phyloP scores from a whole-genome alignment of 495 filamentous ascomycete species.

The Penicillium subrubescens region DNA sequence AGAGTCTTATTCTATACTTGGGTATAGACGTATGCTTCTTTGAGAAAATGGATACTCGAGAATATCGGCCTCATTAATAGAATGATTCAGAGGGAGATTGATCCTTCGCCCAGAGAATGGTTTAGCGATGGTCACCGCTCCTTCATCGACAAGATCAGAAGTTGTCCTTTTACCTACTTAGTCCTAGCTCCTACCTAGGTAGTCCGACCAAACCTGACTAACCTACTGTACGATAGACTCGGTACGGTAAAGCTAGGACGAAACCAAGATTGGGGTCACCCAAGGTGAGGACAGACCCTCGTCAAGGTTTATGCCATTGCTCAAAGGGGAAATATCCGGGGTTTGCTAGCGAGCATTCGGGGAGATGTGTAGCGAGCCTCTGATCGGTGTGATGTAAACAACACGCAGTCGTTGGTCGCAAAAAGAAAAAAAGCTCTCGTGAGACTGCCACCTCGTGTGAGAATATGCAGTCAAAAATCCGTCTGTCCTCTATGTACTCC shows the following conservation, averaged over 20 bases:
- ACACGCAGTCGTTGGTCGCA: neutral
- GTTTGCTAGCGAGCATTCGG: neutral
- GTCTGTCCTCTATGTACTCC: neutral
- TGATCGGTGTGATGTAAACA: neutral
- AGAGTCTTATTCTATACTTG: neutral
- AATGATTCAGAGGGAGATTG: neutral
- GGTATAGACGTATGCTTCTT: neutral
- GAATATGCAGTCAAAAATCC: neutral
- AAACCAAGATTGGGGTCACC: neutral
- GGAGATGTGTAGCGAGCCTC: slow-evolving; percentile 19
- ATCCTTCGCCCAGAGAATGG: neutral
- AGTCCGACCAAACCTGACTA: neutral
- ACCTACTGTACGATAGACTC: neutral
- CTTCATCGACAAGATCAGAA: neutral
- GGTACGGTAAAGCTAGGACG: neutral
- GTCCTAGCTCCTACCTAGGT: neutral
- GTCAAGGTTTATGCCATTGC: slow-evolving; percentile 14
- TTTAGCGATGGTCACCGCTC: neutral
- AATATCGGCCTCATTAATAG: neutral
- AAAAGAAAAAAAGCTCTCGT: neutral
- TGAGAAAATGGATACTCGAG: neutral
- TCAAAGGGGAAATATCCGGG: slow-evolving; percentile 9
- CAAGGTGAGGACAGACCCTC: neutral
- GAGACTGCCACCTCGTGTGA: slow-evolving; percentile 8
- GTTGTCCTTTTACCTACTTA: neutral